These are phyloP conservation scores for Nicotiana noctiflora DNA, from an alignment of 257 asterid genomes.

Conservation along the genomic window DNA sequence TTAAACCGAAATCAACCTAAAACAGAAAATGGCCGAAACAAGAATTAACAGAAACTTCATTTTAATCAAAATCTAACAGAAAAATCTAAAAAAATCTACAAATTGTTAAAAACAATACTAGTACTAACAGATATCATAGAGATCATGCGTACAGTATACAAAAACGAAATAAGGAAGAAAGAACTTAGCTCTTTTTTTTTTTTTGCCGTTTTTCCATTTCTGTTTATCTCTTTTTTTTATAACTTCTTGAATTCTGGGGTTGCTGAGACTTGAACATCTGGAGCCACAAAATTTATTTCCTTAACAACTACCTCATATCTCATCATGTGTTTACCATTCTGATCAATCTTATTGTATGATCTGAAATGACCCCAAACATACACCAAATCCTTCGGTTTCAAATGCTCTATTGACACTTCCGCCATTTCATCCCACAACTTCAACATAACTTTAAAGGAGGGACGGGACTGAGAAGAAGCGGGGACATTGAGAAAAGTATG, in stretches of 20 bases:
- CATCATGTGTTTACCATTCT: slow-evolving; percentile 19
- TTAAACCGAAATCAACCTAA: too few relatives aligned
- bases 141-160: too few relatives aligned
- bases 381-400: slow-evolving; percentile 50
- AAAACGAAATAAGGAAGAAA: too few relatives aligned
- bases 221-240: too few relatives aligned
- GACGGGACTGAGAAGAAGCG: slow-evolving; percentile 13
- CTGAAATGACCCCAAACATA: slow-evolving; percentile 54
- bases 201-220: too few relatives aligned
- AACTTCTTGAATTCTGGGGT: slow-evolving; percentile 22
- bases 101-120: too few relatives aligned
- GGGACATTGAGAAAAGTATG: slow-evolving; percentile 32
- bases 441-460: slow-evolving; percentile 31
- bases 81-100: too few relatives aligned
- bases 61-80: too few relatives aligned
- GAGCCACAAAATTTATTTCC: slow-evolving; percentile 57
- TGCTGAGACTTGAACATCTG: slow-evolving; percentile 14
- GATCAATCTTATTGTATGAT: slow-evolving; percentile 33
- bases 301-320: slow-evolving; percentile 38
- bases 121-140: too few relatives aligned
- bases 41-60: too few relatives aligned
- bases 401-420: slow-evolving; percentile 39
- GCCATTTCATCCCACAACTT: slow-evolving; percentile 57
- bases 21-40: too few relatives aligned
- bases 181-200: too few relatives aligned